Evolutionary conservation across 148 eudicot species (phyloP).

Genomic region (Rhododendron ovatum): DNA sequence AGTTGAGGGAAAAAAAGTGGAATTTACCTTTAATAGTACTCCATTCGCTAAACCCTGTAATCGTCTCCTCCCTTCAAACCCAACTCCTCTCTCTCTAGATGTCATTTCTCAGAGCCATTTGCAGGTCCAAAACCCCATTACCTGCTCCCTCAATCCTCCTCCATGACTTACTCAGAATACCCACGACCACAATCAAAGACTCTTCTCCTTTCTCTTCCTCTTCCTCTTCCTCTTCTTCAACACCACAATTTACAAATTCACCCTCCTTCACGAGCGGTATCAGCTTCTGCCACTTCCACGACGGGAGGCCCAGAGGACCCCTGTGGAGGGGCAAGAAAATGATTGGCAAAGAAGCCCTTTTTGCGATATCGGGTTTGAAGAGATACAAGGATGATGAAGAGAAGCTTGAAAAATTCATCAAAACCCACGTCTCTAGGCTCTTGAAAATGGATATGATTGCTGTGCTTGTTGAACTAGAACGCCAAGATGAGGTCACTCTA

Average conservation of each 20-base stretch:
- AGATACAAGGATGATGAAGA: constrained; percentile 65
- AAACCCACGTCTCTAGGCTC: constrained; percentile 62
- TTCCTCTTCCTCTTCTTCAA: neutral
- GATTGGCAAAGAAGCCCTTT: constrained; percentile 87
- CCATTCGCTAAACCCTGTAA: neutral
- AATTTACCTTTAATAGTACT: neutral
- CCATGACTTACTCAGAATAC: constrained; percentile 1
- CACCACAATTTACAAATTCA: neutral
- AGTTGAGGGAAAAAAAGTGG: neutral
- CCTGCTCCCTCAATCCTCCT: neutral
- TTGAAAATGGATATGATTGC: constrained; percentile 82
- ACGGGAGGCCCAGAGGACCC: constrained; percentile 91
- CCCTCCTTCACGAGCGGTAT: constrained; percentile 3
- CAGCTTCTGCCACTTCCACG: constrained; percentile 34
- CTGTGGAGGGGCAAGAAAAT: constrained; percentile 87
- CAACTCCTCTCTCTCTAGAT: neutral
- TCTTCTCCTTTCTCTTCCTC: neutral
- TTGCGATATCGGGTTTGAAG: constrained; percentile 61
- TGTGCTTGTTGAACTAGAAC: constrained; percentile 76
- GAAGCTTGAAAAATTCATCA: constrained; percentile 57
- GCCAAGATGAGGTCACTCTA: constrained; percentile 68
- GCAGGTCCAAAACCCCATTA: constrained; percentile 1
- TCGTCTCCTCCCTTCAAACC: neutral
- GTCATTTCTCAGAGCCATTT: constrained; percentile 1
- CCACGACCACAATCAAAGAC: neutral